Conservation (phyloP, 2,329 filamentous ascomycete genomes). For the Botrytis deweyae region DNA sequence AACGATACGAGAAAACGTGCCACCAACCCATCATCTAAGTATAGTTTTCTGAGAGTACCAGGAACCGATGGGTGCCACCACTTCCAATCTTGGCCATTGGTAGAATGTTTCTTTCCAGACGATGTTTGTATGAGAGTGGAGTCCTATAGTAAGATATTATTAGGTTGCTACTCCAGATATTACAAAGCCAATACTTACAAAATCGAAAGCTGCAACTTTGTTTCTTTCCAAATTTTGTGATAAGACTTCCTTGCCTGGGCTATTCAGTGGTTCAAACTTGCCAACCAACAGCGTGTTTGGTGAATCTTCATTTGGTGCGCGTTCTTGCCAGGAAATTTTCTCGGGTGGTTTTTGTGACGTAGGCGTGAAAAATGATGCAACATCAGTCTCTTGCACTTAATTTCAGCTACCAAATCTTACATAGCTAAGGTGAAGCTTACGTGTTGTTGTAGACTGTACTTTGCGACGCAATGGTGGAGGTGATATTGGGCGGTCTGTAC, state of each 20-base stretch:
- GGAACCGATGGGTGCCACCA: conserved; percentile 85
- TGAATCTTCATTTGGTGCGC: conserved; percentile 51
- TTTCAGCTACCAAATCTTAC: conserved; percentile 23
- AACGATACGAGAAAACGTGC: conserved; percentile 9
- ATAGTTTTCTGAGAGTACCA: conserved; percentile 61
- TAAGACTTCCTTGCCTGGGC: conserved; percentile 25
- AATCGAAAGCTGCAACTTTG: conserved; percentile 72
- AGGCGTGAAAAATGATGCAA: conserved; percentile 87
- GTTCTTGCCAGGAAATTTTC: conserved; percentile 68
- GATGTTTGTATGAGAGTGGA: conserved; percentile 80
- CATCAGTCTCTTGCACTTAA: conserved; percentile 57
- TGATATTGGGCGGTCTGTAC: conserved; percentile 33
- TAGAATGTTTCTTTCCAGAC: conserved; percentile 77
- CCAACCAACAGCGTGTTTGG: conserved; percentile 69
- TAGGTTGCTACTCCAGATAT: not conserved
- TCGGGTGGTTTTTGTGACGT: conserved; percentile 80
- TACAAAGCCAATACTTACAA: conserved; percentile 45
- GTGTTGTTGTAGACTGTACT: conserved; percentile 40
- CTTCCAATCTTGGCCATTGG: conserved; percentile 78
- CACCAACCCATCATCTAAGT: conserved; percentile 62
- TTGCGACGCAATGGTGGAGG: conserved; percentile 40
- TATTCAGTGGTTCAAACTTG: conserved; percentile 57
- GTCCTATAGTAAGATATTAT: conserved; percentile 54
- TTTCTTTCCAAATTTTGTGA: conserved; percentile 41
- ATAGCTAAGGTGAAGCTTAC: conserved; percentile 29